A percentile compares a stretch with the other conserved stretches of the same genome.
phyloP scores from a whole-genome alignment of 257 asterid genomes.

The Voacanga thouarsii region DNA sequence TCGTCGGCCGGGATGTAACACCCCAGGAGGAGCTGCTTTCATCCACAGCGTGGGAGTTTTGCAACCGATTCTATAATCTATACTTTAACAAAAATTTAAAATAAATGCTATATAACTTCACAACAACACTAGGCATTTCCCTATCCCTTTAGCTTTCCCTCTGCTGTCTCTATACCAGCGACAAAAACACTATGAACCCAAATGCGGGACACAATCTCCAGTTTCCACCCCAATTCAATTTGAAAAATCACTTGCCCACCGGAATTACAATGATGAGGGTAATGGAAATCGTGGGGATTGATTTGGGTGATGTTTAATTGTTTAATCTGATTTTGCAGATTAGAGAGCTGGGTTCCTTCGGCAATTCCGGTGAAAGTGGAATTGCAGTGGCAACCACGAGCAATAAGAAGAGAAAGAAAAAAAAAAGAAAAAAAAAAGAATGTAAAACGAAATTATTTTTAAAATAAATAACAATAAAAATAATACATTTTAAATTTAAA shows the following conservation, averaged over 20 bases:
- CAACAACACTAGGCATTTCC: slow-evolving; percentile 93
- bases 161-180: slow-evolving; percentile 7
- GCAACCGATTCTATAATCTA: slow-evolving; percentile 77
- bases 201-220: background rate
- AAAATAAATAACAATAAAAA: no score
- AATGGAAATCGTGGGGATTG: no score
- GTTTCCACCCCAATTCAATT: background rate
- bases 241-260: background rate
- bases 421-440: no score
- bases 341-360: no score
- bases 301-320: no score
- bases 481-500: no score
- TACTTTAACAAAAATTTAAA: slow-evolving; percentile 89
- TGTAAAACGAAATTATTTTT: no score
- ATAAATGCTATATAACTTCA: slow-evolving; percentile 81
- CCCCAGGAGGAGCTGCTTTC: slow-evolving; percentile 45
- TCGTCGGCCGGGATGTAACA: slow-evolving; percentile 90
- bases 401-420: no score
- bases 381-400: no score
- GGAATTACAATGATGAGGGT: background rate
- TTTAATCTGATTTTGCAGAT: no score
- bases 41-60: slow-evolving; percentile 29
- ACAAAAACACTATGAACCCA: background rate
- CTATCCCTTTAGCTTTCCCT: slow-evolving; percentile 10
- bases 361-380: no score